phyloP scores from a whole-genome alignment of 306 rosid species.

The Cucurbita ficifolia region DNA sequence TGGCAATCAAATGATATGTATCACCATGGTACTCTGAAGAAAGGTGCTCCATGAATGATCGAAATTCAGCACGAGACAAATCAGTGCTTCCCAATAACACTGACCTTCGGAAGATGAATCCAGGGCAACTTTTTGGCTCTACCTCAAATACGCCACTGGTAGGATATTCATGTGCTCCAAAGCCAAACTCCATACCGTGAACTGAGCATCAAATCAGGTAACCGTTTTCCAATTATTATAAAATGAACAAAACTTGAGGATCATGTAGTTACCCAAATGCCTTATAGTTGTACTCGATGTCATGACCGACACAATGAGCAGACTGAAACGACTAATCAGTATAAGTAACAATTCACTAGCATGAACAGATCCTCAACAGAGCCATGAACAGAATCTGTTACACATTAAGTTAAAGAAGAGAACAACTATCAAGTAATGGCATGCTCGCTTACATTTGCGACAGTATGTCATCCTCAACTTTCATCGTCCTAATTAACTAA shows the following conservation, averaged over 20 bases:
- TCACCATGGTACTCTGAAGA: slow-evolving; percentile 80
- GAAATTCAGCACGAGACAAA: slow-evolving; percentile 59
- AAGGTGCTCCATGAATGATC: slow-evolving; percentile 58
- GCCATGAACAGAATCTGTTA: neutral
- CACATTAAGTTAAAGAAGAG: neutral
- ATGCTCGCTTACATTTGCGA: neutral
- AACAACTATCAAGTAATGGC: neutral
- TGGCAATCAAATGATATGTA: slow-evolving; percentile 85
- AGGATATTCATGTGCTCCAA: slow-evolving; percentile 85
- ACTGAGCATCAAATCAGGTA: slow-evolving; percentile 33
- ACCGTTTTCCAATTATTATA: neutral
- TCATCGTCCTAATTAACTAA: neutral
- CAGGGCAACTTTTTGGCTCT: slow-evolving; percentile 92
- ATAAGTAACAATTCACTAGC: neutral
- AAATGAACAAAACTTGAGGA: neutral
- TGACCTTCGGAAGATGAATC: slow-evolving; percentile 77
- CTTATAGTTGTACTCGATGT: neutral
- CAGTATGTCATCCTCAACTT: neutral
- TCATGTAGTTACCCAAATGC: neutral
- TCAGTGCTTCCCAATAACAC: slow-evolving; percentile 70
- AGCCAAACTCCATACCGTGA: slow-evolving; percentile 77
- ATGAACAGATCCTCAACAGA: neutral
- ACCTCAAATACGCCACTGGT: slow-evolving; percentile 92
- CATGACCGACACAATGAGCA: neutral
- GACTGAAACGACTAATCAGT: neutral